A percentile compares a stretch with the other conserved stretches of the same genome.
phyloP scores from a whole-genome alignment of 2,329 filamentous ascomycete species.

The Elsinoe fawcettii region DNA sequence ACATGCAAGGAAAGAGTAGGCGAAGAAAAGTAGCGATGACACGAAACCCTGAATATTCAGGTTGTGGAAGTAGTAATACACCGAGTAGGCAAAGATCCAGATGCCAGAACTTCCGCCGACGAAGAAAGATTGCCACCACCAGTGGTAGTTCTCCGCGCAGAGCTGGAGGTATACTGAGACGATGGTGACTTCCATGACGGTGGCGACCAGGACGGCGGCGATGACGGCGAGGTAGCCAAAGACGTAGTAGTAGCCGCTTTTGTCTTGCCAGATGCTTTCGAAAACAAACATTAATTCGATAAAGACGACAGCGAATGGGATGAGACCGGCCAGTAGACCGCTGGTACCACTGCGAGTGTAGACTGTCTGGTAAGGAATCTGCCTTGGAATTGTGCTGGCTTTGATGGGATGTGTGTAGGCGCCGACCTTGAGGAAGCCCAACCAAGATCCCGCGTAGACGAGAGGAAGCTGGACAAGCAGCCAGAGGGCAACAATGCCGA shows the following conservation, averaged over 20 bases:
- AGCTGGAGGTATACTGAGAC: constrained; percentile 77
- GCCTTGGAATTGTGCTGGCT: constrained; percentile 62
- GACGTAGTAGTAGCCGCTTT: constrained; percentile 85
- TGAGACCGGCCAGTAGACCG: constrained; percentile 63
- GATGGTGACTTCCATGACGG: constrained; percentile 74
- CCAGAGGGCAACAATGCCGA: constrained; percentile 69
- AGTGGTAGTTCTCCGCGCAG: constrained; percentile 78
- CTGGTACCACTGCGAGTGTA: constrained; percentile 59
- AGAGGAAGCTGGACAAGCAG: constrained; percentile 78
- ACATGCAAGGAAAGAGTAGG: constrained; percentile 75
- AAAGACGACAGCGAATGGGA: constrained; percentile 81
- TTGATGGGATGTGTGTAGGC: constrained; percentile 78
- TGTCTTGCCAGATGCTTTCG: constrained; percentile 82
- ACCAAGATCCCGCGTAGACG: constrained; percentile 72
- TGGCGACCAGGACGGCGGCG: constrained; percentile 62
- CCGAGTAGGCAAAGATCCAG: constrained; percentile 76
- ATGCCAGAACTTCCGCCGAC: constrained; percentile 67
- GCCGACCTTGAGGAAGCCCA: constrained; percentile 59
- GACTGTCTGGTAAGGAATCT: constrained; percentile 69
- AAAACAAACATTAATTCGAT: constrained; percentile 83
- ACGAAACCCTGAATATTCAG: constrained; percentile 75
- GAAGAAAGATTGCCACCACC: constrained; percentile 88
- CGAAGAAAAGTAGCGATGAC: constrained; percentile 74
- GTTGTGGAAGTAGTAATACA: constrained; percentile 76
- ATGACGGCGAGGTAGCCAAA: constrained; percentile 79